phyloP scores from a whole-genome alignment of 768 basidiomycete genomes.

The Suillus placidus region DNA sequence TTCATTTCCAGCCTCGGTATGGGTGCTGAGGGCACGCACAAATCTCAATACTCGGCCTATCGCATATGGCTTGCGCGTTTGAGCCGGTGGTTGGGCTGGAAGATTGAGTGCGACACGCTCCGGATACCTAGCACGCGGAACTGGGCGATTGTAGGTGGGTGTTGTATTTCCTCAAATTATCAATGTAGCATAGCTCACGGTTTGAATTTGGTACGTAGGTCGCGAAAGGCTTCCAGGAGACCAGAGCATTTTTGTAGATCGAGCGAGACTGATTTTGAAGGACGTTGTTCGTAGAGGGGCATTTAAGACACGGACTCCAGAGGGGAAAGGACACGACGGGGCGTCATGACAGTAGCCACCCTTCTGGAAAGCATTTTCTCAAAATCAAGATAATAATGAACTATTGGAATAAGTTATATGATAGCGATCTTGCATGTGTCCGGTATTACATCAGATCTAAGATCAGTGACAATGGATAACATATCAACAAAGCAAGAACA shows the following conservation, averaged over 20 bases:
- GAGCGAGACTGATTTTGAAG: conserved; percentile 55
- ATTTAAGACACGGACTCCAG: conserved; percentile 74
- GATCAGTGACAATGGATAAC: not conserved
- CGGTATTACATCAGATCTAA: not conserved
- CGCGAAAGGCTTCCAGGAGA: conserved; percentile 28
- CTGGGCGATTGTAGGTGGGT: conserved; percentile 87
- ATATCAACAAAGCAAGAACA: not conserved
- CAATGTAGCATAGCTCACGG: not conserved
- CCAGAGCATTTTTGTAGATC: conserved; percentile 25
- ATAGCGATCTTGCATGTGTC: no score
- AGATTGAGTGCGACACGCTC: conserved; percentile 81
- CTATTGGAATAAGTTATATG: not conserved
- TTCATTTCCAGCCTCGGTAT: conserved; percentile 54
- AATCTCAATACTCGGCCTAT: conserved; percentile 80
- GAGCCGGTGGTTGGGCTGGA: conserved; percentile 79
- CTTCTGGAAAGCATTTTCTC: not conserved
- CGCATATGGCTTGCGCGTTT: conserved; percentile 83
- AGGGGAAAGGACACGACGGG: conserved; percentile 56
- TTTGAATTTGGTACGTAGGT: conserved; percentile 19
- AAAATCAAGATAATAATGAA: not conserved
- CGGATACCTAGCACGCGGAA: conserved; percentile 93
- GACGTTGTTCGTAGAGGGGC: conserved; percentile 61
- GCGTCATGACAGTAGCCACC: conserved; percentile 29
- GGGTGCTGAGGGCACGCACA: conserved; percentile 60
- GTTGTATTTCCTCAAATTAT: not conserved